Evolutionary conservation across 495 filamentous ascomycete genomes (phyloP).

Genomic region (Neurospora sublineolata): DNA sequence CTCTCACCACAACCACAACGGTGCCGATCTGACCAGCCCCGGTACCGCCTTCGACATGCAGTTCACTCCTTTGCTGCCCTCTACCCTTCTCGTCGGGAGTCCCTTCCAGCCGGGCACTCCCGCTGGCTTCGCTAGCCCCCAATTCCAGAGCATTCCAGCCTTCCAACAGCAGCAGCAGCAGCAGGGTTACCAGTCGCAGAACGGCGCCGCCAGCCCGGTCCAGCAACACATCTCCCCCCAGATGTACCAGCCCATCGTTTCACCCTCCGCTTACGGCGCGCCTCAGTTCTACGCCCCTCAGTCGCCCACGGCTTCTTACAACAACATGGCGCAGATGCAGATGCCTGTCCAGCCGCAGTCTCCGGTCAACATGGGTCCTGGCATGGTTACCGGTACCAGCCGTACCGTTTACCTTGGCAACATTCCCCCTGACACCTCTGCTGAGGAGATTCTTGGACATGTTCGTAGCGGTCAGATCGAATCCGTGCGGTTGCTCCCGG

Average conservation of each 20-base stretch:
- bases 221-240: constrained; percentile 54
- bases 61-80: constrained; percentile 89
- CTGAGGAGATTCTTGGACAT: constrained; percentile 94
- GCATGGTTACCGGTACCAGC: constrained; percentile 79
- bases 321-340: constrained; percentile 46
- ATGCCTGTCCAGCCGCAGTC: constrained; percentile 41
- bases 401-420: constrained; percentile 95
- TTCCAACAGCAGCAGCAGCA: constrained; percentile 55
- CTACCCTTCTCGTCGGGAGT: constrained; percentile 86
- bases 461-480: constrained; percentile 97
- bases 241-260: constrained; percentile 66
- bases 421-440: constrained; percentile 94
- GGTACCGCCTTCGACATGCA: constrained; percentile 94
- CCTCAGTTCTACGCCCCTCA: constrained; percentile 71
- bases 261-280: constrained; percentile 60
- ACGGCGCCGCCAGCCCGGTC: constrained; percentile 35
- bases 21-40: constrained; percentile 59
- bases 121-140: constrained; percentile 75
- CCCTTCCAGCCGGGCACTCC: constrained; percentile 94
- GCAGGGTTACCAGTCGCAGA: constrained; percentile 47
- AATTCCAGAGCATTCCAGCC: constrained; percentile 72
- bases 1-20: constrained; percentile 22
- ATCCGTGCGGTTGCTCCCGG: constrained; percentile 85
- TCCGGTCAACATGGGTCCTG: constrained; percentile 62
- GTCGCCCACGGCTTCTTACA: constrained; percentile 70